Percentiles rank a stretch among this genome's conserved stretches.
Evolutionary conservation across 768 basidiomycete species (phyloP).

Genomic region (Cystofilobasidium macerans): DNA sequence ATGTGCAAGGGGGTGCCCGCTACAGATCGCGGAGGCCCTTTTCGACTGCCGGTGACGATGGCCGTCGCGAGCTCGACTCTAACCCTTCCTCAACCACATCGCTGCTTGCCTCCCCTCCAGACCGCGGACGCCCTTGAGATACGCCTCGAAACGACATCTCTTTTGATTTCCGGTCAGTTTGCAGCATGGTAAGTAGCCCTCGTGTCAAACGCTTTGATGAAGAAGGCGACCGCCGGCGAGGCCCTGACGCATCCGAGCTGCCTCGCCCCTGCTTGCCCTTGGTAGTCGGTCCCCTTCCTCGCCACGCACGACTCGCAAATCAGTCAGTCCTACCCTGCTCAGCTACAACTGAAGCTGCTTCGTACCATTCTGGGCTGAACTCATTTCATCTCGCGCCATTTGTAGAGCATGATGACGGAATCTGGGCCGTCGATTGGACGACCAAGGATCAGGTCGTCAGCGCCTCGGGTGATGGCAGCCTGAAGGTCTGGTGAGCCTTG

Average conservation of each 20-base stretch:
- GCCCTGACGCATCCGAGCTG: no score
- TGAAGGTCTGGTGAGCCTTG: slow-evolving; percentile 61
- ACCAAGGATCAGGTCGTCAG: slow-evolving; percentile 53
- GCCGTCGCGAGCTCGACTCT: no score
- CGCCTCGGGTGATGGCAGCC: slow-evolving; percentile 62
- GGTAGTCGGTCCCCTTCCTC: slow-evolving; percentile 15
- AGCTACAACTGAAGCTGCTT: neutral
- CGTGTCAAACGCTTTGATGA: no score
- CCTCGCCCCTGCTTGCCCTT: neutral
- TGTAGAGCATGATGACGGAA: slow-evolving; percentile 62
- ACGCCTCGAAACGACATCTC: no score
- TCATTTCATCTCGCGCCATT: neutral
- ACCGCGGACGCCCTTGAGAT: no score
- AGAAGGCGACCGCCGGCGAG: no score
- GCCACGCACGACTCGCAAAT: slow-evolving; percentile 9
- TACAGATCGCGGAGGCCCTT: no score
- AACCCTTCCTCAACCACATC: no score
- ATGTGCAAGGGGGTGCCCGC: no score
- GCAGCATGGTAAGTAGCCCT: neutral
- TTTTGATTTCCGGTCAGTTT: no score
- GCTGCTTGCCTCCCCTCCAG: no score
- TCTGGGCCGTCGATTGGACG: slow-evolving; percentile 71
- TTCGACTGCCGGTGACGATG: no score
- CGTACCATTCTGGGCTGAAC: neutral
- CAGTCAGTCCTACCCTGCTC: neutral